A percentile compares a stretch with the other conserved stretches of the same genome.
These are phyloP conservation scores for Globisporangium parvum DNA, from an alignment of 352 stramenopile species.

Conservation along the genomic window DNA sequence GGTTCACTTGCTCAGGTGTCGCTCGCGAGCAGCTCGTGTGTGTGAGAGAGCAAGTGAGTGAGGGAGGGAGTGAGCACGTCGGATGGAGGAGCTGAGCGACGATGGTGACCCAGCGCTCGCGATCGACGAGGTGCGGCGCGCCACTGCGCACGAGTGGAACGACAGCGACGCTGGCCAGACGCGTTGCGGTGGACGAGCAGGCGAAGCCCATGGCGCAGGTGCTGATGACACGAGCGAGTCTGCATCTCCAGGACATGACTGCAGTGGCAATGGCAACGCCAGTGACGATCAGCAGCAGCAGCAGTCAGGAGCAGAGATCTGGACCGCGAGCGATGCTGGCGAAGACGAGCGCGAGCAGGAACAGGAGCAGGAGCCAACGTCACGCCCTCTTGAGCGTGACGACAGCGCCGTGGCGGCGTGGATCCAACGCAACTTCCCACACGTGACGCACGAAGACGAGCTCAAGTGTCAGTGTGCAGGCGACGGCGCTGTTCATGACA, in stretches of 20 bases:
- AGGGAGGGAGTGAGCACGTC: no score
- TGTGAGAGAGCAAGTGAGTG: no score
- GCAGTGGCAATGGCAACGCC: background rate
- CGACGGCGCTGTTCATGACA: background rate
- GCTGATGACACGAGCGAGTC: no score
- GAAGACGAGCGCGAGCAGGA: background rate
- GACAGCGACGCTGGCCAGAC: no score
- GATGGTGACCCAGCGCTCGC: background rate
- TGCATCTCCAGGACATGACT: no score
- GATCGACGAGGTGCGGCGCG: background rate
- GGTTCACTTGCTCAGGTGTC: background rate
- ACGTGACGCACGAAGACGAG: slow-evolving; percentile 17
- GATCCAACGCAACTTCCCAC: slow-evolving; percentile 33
- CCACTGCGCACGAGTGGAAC: no score
- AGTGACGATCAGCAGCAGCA: background rate
- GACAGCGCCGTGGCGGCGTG: slow-evolving; percentile 20
- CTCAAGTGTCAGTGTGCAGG: slow-evolving; percentile 8
- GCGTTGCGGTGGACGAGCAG: no score
- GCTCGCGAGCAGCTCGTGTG: background rate
- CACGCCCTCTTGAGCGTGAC: background rate
- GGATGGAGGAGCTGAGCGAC: background rate
- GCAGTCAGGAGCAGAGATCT: background rate
- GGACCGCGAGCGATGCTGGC: no score
- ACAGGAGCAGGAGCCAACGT: background rate
- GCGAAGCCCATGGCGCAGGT: no score